phyloP scores from a whole-genome alignment of 1,139 yeast genomes.

The Hyphopichia wangnamkhiaoensis region DNA sequence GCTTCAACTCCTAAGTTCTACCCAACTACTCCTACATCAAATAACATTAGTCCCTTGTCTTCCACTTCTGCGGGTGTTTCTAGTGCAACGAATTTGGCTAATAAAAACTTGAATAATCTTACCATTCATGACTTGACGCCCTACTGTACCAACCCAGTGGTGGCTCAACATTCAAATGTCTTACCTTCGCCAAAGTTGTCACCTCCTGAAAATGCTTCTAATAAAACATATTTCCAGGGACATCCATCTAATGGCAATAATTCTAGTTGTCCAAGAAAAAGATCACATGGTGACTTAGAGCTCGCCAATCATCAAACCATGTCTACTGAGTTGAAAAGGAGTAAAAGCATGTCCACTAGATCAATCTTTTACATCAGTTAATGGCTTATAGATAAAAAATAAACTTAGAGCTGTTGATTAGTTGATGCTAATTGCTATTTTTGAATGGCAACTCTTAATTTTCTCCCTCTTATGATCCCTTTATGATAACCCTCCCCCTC shows the following conservation, averaged over 20 bases:
- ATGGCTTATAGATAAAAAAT: neutral
- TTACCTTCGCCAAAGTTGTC: constrained; percentile 12
- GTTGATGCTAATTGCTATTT: too few species aligned
- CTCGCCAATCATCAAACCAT: neutral
- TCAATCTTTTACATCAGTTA: constrained; percentile 11
- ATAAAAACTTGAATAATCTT: neutral
- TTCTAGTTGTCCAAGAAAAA: constrained; percentile 10
- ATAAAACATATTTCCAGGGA: neutral
- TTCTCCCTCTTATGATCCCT: too few species aligned
- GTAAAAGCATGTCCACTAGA: constrained; percentile 11
- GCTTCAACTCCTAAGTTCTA: constrained; percentile 10
- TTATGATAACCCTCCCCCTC: too few species aligned
- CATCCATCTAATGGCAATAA: neutral
- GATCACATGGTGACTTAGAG: constrained; percentile 14
- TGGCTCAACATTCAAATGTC: too few species aligned
- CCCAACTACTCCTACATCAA: constrained; percentile 31
- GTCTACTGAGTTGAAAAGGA: constrained; percentile 10
- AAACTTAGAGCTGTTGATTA: too few species aligned
- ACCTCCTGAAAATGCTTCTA: constrained; percentile 7
- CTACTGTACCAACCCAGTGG: neutral
- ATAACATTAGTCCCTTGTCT: constrained; percentile 26
- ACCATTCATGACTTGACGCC: constrained; percentile 1
- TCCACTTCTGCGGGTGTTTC: constrained; percentile 5
- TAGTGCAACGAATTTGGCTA: neutral
- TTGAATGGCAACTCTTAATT: too few species aligned